These are phyloP conservation scores for Hyphodiscus hymeniophilus DNA, from an alignment of 495 filamentous ascomycete genomes.

Conservation along the genomic window DNA sequence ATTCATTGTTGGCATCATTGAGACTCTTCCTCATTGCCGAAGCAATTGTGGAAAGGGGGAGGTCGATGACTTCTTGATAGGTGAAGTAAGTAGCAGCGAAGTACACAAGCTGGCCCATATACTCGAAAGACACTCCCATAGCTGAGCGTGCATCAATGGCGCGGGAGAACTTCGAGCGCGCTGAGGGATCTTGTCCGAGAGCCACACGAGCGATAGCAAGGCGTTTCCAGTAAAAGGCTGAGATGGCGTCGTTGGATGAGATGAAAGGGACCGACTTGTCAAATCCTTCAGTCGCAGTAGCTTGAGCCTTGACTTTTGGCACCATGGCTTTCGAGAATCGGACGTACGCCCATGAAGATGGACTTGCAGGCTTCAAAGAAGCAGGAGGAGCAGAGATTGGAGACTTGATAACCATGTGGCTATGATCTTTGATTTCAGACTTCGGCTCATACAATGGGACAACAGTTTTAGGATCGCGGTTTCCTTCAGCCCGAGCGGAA, in stretches of 20 bases:
- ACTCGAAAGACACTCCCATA: conserved; percentile 27
- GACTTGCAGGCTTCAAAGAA: conserved; percentile 23
- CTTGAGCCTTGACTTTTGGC: neutral
- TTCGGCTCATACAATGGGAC: conserved; percentile 26
- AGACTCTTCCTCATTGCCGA: conserved; percentile 25
- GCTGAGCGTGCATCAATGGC: conserved; percentile 30
- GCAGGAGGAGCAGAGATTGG: neutral
- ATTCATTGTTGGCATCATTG: conserved; percentile 22
- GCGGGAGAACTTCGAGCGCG: conserved; percentile 26
- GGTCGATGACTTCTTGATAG: conserved; percentile 6
- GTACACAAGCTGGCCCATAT: conserved; percentile 33
- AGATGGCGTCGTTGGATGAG: conserved; percentile 23
- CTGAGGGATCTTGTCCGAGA: conserved; percentile 11
- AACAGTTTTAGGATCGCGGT: conserved; percentile 26
- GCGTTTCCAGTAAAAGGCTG: conserved; percentile 29
- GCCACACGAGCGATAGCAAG: conserved; percentile 20
- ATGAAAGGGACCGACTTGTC: conserved; percentile 10
- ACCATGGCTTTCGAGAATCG: neutral
- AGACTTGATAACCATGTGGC: conserved; percentile 27
- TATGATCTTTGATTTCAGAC: conserved; percentile 29
- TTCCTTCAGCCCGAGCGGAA: conserved; percentile 24
- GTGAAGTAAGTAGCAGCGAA: conserved; percentile 22
- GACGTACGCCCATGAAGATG: too few species aligned
- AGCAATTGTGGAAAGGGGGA: conserved; percentile 22
- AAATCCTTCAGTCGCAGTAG: neutral